Evolutionary conservation across 139 green algal species (phyloP), one percentile per base, ranked within the genome.

Genomic region (Chlorella sp.): DNA sequence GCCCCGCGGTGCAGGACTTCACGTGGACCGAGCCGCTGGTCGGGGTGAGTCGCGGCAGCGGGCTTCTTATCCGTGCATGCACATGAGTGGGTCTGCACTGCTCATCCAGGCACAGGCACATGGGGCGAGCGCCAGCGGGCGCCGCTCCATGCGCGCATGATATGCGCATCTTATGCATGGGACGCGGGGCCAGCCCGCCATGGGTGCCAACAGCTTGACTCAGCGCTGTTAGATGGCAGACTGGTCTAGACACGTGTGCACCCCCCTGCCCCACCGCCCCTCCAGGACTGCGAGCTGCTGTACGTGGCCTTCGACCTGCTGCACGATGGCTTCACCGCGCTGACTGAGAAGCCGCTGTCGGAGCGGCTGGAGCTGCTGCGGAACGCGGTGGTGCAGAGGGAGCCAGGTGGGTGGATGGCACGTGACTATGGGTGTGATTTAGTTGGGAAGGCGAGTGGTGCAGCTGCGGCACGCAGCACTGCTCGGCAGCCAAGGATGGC

Each of bases 251-350:
- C n/a, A n/a, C n/a, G n/a, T n/a, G n/a, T n/a, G n/a, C n/a, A n/a
- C n/a, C n/a, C n/a, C n/a, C 32, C 20, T 3, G 4, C 41, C 32
- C 32, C 22, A 17, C 73, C 73, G 0, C 51, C 26, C 26, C 36
- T 87, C 0, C 62, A 91, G 56, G 90, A 93, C 48, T 84, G 94
- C 36, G 87, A 95, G 86, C 48, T 97, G 5, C 73, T 95, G 28
- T 97, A 95, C 76, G 78, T 98, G 0, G 92, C 85, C 3, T 98
- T 97, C 85, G 95, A 98, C 85, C 83, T 98, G 14, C 88, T 98
- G n/a, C 97, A 95, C 85, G 22, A 85, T 11, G 74, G 85, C 5
- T 75, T 89, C 51, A 44, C 80, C 54, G 78, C 28, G 0, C 82
- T 91, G 17, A 90, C 84, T 40, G 43, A 91, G 54, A 44, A 64